Conservation (phyloP, 371 early-diverging fungal species). For the Mortierella sp. region DNA sequence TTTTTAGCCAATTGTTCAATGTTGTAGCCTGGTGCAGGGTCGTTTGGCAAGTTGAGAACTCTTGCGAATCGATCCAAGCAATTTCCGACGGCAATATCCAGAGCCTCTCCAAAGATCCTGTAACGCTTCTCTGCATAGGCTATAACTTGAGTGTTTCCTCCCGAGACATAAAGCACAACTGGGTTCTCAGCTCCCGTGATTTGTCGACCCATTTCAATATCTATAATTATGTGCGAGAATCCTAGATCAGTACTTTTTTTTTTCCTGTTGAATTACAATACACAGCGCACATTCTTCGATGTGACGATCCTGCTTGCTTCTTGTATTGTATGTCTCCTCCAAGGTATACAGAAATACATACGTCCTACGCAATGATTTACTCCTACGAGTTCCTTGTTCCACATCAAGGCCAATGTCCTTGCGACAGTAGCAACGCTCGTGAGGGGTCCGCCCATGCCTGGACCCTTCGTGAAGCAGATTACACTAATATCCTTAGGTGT, state of each 20-base stretch:
- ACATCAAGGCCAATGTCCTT: constrained; percentile 92
- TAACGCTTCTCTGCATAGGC: constrained; percentile 96
- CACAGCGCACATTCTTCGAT: neutral
- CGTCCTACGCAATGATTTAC: constrained; percentile 99
- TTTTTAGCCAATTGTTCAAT: constrained; percentile 96
- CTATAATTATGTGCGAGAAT: constrained; percentile 49
- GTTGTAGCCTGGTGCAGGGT: constrained; percentile 99
- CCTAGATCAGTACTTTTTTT: neutral
- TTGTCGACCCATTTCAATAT: constrained; percentile 99
- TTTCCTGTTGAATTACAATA: neutral
- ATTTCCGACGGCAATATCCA: constrained; percentile 99
- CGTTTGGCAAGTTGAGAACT: constrained; percentile 93
- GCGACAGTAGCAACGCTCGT: constrained; percentile 95
- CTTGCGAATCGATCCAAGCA: constrained; percentile 99
- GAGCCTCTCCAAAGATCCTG: constrained; percentile 99
- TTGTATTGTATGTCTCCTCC: neutral
- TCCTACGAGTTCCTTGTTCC: constrained; percentile 95
- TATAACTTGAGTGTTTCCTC: constrained; percentile 99
- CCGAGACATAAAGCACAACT: constrained; percentile 98
- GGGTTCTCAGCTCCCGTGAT: constrained; percentile 98
- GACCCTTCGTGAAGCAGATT: constrained; percentile 99
- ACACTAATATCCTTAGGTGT: constrained; percentile 86
- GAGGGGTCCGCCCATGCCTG: constrained; percentile 99
- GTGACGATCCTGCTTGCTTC: neutral
- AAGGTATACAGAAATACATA: constrained; percentile 54